phyloP scores from a whole-genome alignment of 83 land plant genomes.

The Picea abies region DNA sequence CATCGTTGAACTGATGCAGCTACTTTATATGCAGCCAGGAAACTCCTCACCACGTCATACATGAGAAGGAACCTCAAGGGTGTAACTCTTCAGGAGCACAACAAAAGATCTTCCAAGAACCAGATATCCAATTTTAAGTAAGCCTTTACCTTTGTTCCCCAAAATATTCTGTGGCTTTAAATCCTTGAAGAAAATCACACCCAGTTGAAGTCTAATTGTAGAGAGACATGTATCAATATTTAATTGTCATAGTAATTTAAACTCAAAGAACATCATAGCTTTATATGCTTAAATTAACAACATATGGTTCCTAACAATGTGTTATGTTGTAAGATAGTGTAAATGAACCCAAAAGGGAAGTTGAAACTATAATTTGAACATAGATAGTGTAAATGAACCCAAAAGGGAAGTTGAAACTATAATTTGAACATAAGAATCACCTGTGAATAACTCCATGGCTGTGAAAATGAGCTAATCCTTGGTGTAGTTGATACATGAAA shows the following conservation, averaged over 20 bases:
- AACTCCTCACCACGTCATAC: no score
- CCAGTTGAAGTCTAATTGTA: neutral
- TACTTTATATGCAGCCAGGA: no score
- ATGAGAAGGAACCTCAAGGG: conserved; percentile 65
- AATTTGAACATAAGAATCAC: conserved; percentile 31
- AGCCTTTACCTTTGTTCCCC: conserved; percentile 76
- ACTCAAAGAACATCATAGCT: neutral
- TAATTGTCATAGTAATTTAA: neutral
- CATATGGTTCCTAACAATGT: neutral
- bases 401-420: neutral
- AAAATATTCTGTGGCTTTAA: conserved; percentile 88
- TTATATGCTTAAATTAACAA: neutral
- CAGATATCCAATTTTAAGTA: conserved; percentile 90
- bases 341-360: neutral
- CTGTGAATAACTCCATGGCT: conserved; percentile 94
- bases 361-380: neutral
- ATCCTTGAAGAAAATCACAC: neutral
- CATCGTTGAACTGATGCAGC: no score
- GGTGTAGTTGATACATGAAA: conserved; percentile 92
- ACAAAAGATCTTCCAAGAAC: conserved; percentile 82
- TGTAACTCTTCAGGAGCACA: conserved; percentile 77
- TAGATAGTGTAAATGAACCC: neutral
- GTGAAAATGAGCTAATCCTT: conserved; percentile 92
- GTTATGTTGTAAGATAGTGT: neutral
- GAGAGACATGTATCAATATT: neutral